These are phyloP conservation scores for Talaromyces stipitatus DNA, from an alignment of 495 filamentous ascomycete genomes.

Conservation along the genomic window DNA sequence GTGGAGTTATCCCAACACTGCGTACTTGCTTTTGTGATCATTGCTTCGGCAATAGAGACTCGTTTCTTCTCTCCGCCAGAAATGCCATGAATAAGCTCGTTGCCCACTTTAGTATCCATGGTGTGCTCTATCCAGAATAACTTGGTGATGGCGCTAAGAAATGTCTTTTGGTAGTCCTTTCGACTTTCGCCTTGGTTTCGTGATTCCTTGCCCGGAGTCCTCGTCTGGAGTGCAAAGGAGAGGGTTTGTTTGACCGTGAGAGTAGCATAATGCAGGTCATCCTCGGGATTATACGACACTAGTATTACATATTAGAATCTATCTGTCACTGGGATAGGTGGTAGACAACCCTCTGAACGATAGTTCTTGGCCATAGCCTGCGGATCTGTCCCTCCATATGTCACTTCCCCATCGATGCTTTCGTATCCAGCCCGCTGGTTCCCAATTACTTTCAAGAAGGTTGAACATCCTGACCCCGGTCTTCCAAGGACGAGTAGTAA, in stretches of 20 bases:
- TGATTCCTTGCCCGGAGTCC: constrained; percentile 58
- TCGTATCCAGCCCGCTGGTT: constrained; percentile 60
- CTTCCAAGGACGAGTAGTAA: constrained; percentile 62
- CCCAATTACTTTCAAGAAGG: constrained; percentile 61
- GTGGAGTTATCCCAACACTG: constrained; percentile 69
- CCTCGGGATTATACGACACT: constrained; percentile 62
- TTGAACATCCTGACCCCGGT: constrained; percentile 65
- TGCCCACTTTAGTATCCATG: constrained; percentile 59
- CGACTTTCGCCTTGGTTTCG: constrained; percentile 51
- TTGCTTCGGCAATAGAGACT: constrained; percentile 60
- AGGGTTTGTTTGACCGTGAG: constrained; percentile 64
- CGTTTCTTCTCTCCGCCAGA: constrained; percentile 70
- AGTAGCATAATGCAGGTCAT: constrained; percentile 70
- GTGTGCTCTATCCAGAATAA: constrained; percentile 74
- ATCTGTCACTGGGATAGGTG: neutral
- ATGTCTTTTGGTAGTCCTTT: constrained; percentile 55
- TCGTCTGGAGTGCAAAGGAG: constrained; percentile 59
- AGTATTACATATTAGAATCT: neutral
- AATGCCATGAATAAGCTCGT: constrained; percentile 58
- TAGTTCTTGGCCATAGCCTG: constrained; percentile 54
- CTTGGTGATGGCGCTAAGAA: constrained; percentile 62
- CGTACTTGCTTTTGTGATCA: constrained; percentile 56
- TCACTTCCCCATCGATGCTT: constrained; percentile 53
- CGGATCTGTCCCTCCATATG: constrained; percentile 56
- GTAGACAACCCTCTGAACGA: constrained; percentile 46